These are phyloP conservation scores for Colletotrichum falcatum DNA, from an alignment of 2,329 filamentous ascomycete genomes.

Conservation along the genomic window DNA sequence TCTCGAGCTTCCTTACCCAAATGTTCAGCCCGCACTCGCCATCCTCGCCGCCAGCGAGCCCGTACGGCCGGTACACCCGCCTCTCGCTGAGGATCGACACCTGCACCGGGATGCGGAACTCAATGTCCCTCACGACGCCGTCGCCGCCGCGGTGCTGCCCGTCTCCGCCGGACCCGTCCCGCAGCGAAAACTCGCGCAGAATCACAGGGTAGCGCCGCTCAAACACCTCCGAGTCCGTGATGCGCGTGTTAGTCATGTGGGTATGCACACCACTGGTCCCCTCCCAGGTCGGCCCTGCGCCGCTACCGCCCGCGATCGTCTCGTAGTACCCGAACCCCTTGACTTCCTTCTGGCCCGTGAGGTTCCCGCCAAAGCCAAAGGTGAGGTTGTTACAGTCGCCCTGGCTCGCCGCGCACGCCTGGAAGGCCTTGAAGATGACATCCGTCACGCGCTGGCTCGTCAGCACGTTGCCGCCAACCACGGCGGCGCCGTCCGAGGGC, in stretches of 20 bases:
- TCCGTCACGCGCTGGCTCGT: constrained; percentile 59
- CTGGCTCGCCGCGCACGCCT: constrained; percentile 82
- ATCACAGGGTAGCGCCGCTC: constrained; percentile 75
- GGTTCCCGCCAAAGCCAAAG: constrained; percentile 75
- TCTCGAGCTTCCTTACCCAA: constrained; percentile 82
- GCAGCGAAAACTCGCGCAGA: constrained; percentile 75
- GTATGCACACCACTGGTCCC: constrained; percentile 59
- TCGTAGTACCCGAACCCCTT: constrained; percentile 67
- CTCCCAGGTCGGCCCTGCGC: constrained; percentile 70
- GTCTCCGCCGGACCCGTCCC: constrained; percentile 71
- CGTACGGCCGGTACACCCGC: constrained; percentile 82
- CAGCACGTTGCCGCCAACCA: constrained; percentile 83
- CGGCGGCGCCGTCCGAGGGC: constrained; percentile 80
- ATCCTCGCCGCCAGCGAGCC: constrained; percentile 84
- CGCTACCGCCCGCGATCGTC: constrained; percentile 73
- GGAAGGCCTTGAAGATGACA: constrained; percentile 75
- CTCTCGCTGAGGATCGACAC: constrained; percentile 83
- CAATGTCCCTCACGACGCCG: constrained; percentile 81
- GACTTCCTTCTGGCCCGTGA: constrained; percentile 51
- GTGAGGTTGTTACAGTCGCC: constrained; percentile 88
- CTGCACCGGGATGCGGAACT: constrained; percentile 81
- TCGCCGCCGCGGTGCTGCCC: constrained; percentile 79
- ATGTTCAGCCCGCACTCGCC: constrained; percentile 84
- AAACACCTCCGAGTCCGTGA: constrained; percentile 66
- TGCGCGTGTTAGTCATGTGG: constrained; percentile 82